Evolutionary conservation across 2,329 filamentous ascomycete genomes (phyloP).

Genomic region (Zalaria sp.): DNA sequence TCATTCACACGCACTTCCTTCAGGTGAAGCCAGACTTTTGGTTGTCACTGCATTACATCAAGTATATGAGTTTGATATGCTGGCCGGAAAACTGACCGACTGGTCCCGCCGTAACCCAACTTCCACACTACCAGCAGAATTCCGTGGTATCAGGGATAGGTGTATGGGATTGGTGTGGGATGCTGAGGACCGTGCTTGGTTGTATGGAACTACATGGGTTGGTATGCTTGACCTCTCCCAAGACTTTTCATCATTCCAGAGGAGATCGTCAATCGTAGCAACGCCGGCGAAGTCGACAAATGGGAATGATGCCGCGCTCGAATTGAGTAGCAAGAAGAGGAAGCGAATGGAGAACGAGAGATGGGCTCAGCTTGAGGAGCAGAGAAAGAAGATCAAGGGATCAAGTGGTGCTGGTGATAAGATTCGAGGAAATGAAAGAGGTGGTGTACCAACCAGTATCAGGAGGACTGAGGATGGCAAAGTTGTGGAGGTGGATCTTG

Average conservation of each 20-base stretch:
- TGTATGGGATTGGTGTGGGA: conserved; percentile 83
- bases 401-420: conserved; percentile 43
- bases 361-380: conserved; percentile 12
- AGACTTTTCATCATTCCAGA: conserved; percentile 39
- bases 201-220: conserved; percentile 75
- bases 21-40: conserved; percentile 40
- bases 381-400: conserved; percentile 27
- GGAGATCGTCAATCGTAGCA: not conserved
- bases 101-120: conserved; percentile 79
- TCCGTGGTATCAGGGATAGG: conserved; percentile 60
- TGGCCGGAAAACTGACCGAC: conserved; percentile 61
- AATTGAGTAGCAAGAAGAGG: conserved; percentile 21
- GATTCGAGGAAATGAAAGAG: conserved; percentile 22
- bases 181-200: conserved; percentile 53
- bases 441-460: conserved; percentile 17
- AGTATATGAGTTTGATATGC: conserved; percentile 65
- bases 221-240: conserved; percentile 80
- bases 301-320: conserved; percentile 3
- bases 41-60: conserved; percentile 51
- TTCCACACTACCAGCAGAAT: conserved; percentile 58
- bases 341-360: conserved; percentile 20
- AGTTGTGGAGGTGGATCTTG: conserved; percentile 9
- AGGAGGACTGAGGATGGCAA: conserved; percentile 16
- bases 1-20: conserved; percentile 42
- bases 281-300: conserved; percentile 1